Conservation (phyloP, 1,284 basidiomycete genomes). For the Gomphus sp. region DNA sequence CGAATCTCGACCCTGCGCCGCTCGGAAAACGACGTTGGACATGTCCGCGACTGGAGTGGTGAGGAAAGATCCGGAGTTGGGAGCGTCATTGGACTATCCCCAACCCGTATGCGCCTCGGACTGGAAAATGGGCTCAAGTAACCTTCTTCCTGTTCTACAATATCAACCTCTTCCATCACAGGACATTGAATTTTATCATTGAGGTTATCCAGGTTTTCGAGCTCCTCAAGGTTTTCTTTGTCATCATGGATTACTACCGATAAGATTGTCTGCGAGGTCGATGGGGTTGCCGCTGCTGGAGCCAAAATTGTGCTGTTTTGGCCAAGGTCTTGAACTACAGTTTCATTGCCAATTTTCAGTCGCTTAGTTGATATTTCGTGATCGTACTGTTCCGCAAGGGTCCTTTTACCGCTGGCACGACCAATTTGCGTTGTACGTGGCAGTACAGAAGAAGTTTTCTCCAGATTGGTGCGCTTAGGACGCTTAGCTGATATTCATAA, state of each 20-base stretch:
- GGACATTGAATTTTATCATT: background rate
- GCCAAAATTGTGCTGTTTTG: constrained; percentile 6
- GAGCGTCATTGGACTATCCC: background rate
- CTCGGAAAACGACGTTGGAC: background rate
- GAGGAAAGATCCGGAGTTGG: constrained; percentile 1
- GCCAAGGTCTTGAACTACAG: background rate
- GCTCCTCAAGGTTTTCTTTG: constrained; percentile 5
- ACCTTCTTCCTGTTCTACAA: constrained; percentile 3
- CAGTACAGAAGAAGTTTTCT: constrained; percentile 11
- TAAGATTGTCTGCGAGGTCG: background rate
- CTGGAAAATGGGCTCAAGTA: constrained; percentile 2
- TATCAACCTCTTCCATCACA: background rate
- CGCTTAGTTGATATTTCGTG: constrained; percentile 47
- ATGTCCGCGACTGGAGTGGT: constrained; percentile 3
- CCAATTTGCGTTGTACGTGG: constrained; percentile 25
- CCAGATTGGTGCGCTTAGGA: background rate
- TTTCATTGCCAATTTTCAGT: constrained; percentile 26
- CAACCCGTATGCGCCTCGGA: background rate
- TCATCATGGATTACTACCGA: constrained; percentile 3
- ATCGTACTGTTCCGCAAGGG: constrained; percentile 59
- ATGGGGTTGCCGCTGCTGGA: background rate
- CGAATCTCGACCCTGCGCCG: background rate
- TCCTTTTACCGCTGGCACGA: constrained; percentile 63
- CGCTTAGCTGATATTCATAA: background rate
- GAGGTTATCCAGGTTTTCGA: background rate